Evolutionary conservation across 148 eudicot genomes (phyloP).

Genomic region (Suaeda aralocaspica): DNA sequence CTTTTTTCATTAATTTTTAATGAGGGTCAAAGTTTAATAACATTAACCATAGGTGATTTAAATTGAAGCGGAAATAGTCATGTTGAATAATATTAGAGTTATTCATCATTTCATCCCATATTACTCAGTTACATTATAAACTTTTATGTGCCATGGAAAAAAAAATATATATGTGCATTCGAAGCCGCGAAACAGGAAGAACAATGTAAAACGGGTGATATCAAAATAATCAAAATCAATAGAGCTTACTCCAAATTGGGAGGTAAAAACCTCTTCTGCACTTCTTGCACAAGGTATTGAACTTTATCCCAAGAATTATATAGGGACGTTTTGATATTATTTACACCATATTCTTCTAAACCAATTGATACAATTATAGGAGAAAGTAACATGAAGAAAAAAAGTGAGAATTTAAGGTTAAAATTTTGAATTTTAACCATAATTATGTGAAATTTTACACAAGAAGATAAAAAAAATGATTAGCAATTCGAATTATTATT

Average conservation of each 20-base stretch:
- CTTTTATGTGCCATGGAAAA: no score
- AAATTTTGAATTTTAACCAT: not conserved
- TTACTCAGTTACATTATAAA: no score
- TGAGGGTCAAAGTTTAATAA: no score
- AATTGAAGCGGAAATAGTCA: no score
- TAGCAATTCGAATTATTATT: not conserved
- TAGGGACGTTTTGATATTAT: conserved; percentile 6
- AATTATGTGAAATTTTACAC: not conserved
- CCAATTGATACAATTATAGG: conserved; percentile 7
- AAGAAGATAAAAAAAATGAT: not conserved
- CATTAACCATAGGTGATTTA: no score
- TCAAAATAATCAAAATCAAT: not conserved
- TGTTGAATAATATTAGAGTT: no score
- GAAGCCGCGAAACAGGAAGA: no score
- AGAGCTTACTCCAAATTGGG: conserved; percentile 36
- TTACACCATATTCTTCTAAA: not conserved
- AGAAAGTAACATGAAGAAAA: conserved; percentile 23
- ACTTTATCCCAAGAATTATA: conserved; percentile 27
- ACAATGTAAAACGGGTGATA: no score
- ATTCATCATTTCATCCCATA: no score
- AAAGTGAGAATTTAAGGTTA: conserved; percentile 1
- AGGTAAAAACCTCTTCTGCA: conserved; percentile 30
- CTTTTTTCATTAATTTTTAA: no score
- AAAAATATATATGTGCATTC: no score
- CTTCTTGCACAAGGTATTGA: conserved; percentile 23